Base-by-base conservation (phyloP, 1,284 basidiomycete species). In the Rhizopogon parksii region DNA sequence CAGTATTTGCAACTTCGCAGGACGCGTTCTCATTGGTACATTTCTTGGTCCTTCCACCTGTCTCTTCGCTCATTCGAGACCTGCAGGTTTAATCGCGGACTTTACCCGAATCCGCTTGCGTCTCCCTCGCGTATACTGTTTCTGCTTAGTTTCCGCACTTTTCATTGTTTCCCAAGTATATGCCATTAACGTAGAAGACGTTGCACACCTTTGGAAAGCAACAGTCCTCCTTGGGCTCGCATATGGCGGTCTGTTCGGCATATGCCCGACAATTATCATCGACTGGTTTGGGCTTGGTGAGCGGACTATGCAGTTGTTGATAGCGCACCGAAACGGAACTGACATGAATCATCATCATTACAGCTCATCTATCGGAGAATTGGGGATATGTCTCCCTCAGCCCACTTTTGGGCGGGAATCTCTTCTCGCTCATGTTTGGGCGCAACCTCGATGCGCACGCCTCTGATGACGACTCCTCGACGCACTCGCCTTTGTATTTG, bases 341-440 rank as follows among this genome's bases (percentile, higher is more conserved):
- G 27, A 25, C 50, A 25, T 24, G 35, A 19, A 2, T 39, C 4
- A 25, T 7, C 21, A 24, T 24, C 42, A 40, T 36, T 40, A 53
- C 54, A 84, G 82, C 71, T 12, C 84, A 85, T 59, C 83, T 90
- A 60, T 83, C 82, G 2, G 85, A 92, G 69, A 95, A 95, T 66
- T 94, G 84, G 84, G 93, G 93, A 14, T 88, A 80, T 62, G 75
- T 88, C 25, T 81, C 80, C 6, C 68, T 93, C 15, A 79, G 86
- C 0, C 91, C 93, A 1, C 77, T 92, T 52, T 46, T 93, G 2
- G 88, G 87, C 6, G 88, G 88, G 0, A 95, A 95, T 69, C 47
- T 91, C 1, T 91, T 94, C 68, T 92, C 91, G 37, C 61, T 95
- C 36, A 72, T 88, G 38, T 95, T 95, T 61, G 93, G 93, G 0